Conservation (phyloP, 2,329 filamentous ascomycete species). For the Amauroascus verrucosus region DNA sequence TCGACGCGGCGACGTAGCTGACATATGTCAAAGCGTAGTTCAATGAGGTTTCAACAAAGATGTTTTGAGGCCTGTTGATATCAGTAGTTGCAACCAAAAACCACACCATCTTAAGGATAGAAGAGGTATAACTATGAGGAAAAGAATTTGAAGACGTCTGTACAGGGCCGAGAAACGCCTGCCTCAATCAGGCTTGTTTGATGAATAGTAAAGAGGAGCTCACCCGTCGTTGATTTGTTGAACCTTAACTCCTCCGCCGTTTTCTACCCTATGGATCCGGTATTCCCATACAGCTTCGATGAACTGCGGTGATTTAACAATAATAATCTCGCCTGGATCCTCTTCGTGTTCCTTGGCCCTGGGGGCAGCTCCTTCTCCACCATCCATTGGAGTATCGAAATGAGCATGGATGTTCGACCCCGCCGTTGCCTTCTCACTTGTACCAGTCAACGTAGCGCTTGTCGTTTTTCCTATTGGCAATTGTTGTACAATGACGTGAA, state of each 20-base stretch:
- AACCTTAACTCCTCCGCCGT: conserved; percentile 68
- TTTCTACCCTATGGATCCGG: conserved; percentile 58
- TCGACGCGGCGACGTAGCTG: conserved; percentile 39
- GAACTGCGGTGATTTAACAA: conserved; percentile 89
- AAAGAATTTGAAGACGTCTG: not conserved
- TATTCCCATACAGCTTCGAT: conserved; percentile 79
- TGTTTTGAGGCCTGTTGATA: conserved; percentile 50
- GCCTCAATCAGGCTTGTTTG: not conserved
- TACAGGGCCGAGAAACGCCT: not conserved
- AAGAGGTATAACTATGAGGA: conserved; percentile 32
- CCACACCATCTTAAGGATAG: conserved; percentile 4
- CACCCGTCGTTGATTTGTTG: conserved; percentile 48
- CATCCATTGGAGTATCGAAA: not conserved
- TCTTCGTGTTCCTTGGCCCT: not conserved
- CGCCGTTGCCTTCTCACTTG: conserved; percentile 8
- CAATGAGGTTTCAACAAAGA: conserved; percentile 86
- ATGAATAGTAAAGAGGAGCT: conserved; percentile 51
- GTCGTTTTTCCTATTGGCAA: conserved; percentile 30
- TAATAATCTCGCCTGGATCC: conserved; percentile 52
- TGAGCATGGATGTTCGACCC: not conserved
- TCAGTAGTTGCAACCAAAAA: conserved; percentile 8
- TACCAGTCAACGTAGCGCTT: conserved; percentile 18
- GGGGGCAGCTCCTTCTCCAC: not conserved
- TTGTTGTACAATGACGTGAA: conserved; percentile 50
- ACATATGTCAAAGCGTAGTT: conserved; percentile 79